Conservation (phyloP, 2,329 filamentous ascomycete genomes). For the Sphaerulina populicola region DNA sequence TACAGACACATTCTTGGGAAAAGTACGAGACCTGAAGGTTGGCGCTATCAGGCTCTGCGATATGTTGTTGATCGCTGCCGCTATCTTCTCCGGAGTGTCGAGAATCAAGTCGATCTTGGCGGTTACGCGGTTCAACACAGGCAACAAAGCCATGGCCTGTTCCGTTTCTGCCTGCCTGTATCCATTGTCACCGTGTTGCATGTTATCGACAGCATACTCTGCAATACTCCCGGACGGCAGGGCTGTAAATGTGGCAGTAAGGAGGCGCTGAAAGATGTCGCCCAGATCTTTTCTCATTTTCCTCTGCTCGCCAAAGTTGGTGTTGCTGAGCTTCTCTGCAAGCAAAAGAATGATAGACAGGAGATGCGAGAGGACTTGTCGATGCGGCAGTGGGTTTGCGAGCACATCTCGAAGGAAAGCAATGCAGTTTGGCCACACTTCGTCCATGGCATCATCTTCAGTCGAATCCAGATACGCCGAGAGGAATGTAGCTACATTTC, state of each 20-base stretch:
- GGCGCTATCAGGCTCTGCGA: constrained; percentile 76
- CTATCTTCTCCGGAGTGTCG: constrained; percentile 74
- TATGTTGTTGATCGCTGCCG: constrained; percentile 68
- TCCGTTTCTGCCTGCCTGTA: constrained; percentile 36
- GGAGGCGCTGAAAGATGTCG: constrained; percentile 79
- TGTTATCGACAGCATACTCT: constrained; percentile 11
- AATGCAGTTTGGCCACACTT: constrained; percentile 94
- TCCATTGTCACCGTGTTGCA: constrained; percentile 27
- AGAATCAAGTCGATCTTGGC: constrained; percentile 75
- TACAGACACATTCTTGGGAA: constrained; percentile 73
- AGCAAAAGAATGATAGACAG: constrained; percentile 83
- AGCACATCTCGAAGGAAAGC: constrained; percentile 83
- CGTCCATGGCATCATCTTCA: constrained; percentile 95
- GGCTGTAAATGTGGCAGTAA: constrained; percentile 87
- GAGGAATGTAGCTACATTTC: constrained; percentile 77
- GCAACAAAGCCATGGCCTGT: constrained; percentile 63
- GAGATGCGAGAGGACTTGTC: constrained; percentile 77
- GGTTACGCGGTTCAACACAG: constrained; percentile 69
- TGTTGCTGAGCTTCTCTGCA: constrained; percentile 94
- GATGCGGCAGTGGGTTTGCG: constrained; percentile 86
- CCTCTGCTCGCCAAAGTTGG: constrained; percentile 87
- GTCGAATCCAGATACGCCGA: constrained; percentile 83
- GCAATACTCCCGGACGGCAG: constrained; percentile 21
- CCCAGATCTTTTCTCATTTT: constrained; percentile 86
- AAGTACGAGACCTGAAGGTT: constrained; percentile 71